Evolutionary conservation across 2,329 filamentous ascomycete species (phyloP).

Genomic region (Colletotrichum sp.): DNA sequence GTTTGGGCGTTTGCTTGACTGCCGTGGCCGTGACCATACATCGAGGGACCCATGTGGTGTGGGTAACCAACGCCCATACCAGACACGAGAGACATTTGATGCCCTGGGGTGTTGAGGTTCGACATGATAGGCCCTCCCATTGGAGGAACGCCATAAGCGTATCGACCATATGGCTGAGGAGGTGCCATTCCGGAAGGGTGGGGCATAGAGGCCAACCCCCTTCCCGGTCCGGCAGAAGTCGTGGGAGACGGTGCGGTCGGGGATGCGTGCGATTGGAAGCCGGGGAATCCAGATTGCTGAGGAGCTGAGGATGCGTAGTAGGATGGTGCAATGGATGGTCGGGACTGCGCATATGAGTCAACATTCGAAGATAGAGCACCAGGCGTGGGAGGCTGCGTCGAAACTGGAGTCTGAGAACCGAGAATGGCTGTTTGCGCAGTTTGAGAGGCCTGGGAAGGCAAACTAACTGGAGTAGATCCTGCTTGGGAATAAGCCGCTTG

Average conservation of each 20-base stretch:
- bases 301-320: conserved; percentile 63
- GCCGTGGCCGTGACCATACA: conserved; percentile 62
- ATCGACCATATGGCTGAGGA: conserved; percentile 52
- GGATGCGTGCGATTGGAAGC: conserved; percentile 46
- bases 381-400: conserved; percentile 48
- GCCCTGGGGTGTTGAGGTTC: conserved; percentile 76
- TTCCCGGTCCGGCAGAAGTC: conserved; percentile 39
- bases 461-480: conserved; percentile 40
- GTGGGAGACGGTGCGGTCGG: conserved; percentile 49
- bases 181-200: conserved; percentile 42
- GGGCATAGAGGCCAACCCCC: conserved; percentile 39
- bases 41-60: conserved; percentile 52
- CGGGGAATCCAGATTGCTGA: conserved; percentile 50
- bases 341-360: conserved; percentile 54
- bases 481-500: conserved; percentile 58
- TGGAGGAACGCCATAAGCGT: conserved; percentile 30
- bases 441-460: conserved; percentile 31
- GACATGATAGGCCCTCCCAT: conserved; percentile 74
- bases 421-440: conserved; percentile 46
- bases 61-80: conserved; percentile 58
- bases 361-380: conserved; percentile 60
- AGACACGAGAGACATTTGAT: conserved; percentile 74
- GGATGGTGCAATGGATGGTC: conserved; percentile 62
- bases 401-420: conserved; percentile 48
- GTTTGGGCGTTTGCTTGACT: conserved; percentile 57